Base-by-base conservation (phyloP, 129 eudicot genomes). In the Mikania micrantha region DNA sequence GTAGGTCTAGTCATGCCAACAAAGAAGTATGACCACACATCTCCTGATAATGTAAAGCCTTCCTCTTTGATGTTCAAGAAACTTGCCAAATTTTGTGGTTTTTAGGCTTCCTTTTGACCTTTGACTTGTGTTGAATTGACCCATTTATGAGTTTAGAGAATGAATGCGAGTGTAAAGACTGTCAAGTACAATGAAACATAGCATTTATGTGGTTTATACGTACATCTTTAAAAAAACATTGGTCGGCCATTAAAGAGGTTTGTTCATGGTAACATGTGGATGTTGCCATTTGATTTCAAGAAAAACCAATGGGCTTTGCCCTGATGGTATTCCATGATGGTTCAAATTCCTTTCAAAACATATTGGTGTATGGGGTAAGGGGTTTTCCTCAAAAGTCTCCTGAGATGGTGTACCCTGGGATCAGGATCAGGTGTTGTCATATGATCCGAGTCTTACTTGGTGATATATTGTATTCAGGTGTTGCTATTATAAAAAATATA, bases 11-110 rank as follows among this genome's bases (percentile, higher is more conserved):
- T 82, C 87, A 42, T 78, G 78, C 83, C 78, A 82, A 54, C 87
- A 78, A 25, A 82, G 78, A 66, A 82, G 83, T 76, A 82, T 74
- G 15, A 74, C 61, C 72, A 82, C 75, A 66, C 87, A 82, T 74
- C 78, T 82, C 81, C 65, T 74, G 35, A 74, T 65, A 12, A 82
- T 82, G 61, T 78, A 82, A 29, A 82, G 68, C 71, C 83, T 78
- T 60, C 80, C n/a, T n/a, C n/a, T n/a, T n/a, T n/a, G n/a, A n/a
- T n/a, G n/a, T n/a, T n/a, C n/a, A n/a, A n/a, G n/a, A n/a, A 58
- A 70, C 78, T 60, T 66, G 15, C 86, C 80, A 27, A 74, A 27
- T 56, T 71, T 76, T 69, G 80, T 77, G 72, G 74, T 77, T 44
- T 80, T 74, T 64, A 78, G 53, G 17, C 82, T 76, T 54, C 82